Evolutionary conservation across 2,329 filamentous ascomycete genomes (phyloP), one percentile per base, ranked within the genome.

Genomic region (Aureobasidium namibiae): DNA sequence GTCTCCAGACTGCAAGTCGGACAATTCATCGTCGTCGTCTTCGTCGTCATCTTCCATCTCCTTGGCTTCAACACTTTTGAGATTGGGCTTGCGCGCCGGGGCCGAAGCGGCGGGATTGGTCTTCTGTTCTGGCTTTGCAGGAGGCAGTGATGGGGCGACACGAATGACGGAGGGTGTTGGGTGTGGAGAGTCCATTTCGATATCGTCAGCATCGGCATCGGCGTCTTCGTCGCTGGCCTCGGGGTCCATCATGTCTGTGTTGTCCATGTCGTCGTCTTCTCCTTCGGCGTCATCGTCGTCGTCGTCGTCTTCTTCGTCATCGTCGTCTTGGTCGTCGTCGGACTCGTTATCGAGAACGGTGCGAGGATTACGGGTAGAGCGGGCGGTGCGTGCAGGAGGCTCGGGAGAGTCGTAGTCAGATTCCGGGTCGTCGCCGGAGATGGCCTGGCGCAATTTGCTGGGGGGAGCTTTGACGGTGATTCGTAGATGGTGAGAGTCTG

Each of bases 401-500:
- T 65, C 65, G 10, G 70, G 70, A 7, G 69, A 70, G 21, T 65
- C 67, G 34, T 68, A 67, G 46, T 70, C 69, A 24, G 69, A 68
- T 24, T 68, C 67, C 3, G 69, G 61, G 9, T 65, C 65, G 29
- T 70, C 64, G 59, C 68, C 72, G 39, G 72, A 72, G 0, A 75
- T 78, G 38, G 76, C 77, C 60, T 79, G 73, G 57, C 76, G 71
- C 24, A 80, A 71, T 68, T 76, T 78, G 68, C 71, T 76, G 18
- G 77, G 77, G 2, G 75, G 74, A 14, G 76, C 76, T 62, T 79
- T 79, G 63, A 80, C 76, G 39, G 76, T 80, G 61, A 80, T 72
- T 59, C 74, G 61, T 74, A 72, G 54, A 75, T 71, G 61, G 74
- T 53, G 50, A 21, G 39, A 8, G 18, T 52, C 46, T 8, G 46